Base-by-base conservation (phyloP, 805 yeast species). In the Pichia nanzhaoensis region DNA sequence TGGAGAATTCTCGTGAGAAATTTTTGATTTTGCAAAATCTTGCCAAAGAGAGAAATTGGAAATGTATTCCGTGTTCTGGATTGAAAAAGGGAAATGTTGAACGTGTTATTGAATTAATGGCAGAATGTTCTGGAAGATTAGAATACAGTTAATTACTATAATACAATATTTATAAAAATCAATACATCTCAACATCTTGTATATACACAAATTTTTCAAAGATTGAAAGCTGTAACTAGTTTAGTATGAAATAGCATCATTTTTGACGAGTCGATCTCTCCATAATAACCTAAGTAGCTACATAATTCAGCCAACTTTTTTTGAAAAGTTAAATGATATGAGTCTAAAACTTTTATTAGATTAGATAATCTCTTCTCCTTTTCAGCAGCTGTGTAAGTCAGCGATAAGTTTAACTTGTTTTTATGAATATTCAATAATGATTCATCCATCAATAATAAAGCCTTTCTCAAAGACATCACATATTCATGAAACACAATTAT, bases 1-100 rank as follows among this genome's bases (percentile, higher is more conserved):
- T 86, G 18, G 75, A 74, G 36, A 74, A 66, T 2, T 65, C 83
- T 2, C 68, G 73, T 34, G 69, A 66, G 4, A 76, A 71, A 38
- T 91, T 67, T 53, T 37, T 37, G 2, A 47, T 44, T 7, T 66
- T 93, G 42, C 67, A 66, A 37, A 58, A 60, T 0, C 75, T 64
- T 54, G 75, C 77, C n/a, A 61, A 61, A 5, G 50, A 53, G 16
- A 61, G 63, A 34, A 53, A 53, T 5, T 88, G 95, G 95, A 77
- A 78, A 47, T 71, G 79, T 17, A 74, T 89, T 2, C 97, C 98
- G 0, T 82, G 90, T 36, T 85, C 96, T 65, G 96, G 98, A 0
- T 65, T 74, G 53, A 73, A 74, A 34, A 75, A 73, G 19, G 87
- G 84, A 55, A 89, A 88, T 54, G 71, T 88, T 12, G 90, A 87